A percentile compares a stretch with the other conserved stretches of the same genome.
Evolutionary conservation across 768 basidiomycete species (phyloP).

Genomic region (Mycena metata): DNA sequence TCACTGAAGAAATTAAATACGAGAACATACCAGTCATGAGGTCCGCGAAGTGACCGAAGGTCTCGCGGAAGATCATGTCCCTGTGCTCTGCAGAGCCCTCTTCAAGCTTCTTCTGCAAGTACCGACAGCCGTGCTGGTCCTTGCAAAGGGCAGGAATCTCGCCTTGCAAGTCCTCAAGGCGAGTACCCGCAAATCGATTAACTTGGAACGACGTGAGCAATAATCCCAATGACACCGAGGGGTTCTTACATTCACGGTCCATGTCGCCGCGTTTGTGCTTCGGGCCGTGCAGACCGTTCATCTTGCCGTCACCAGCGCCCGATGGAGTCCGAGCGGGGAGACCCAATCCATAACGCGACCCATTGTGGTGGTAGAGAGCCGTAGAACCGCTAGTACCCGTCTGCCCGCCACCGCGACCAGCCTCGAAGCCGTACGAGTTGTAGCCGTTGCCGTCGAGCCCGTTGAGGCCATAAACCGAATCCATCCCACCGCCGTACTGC

Average conservation of each 20-base stretch:
- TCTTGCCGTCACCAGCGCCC: slow-evolving; percentile 76
- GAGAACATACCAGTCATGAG: slow-evolving; percentile 89
- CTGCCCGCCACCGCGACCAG: slow-evolving; percentile 53
- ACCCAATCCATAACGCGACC: slow-evolving; percentile 81
- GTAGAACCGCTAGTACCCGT: slow-evolving; percentile 72
- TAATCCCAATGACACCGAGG: neutral
- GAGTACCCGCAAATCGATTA: slow-evolving; percentile 96
- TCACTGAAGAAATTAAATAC: neutral
- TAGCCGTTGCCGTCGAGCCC: slow-evolving; percentile 67
- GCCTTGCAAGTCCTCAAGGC: slow-evolving; percentile 94
- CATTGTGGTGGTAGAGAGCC: slow-evolving; percentile 84
- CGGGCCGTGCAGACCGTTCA: slow-evolving; percentile 91
- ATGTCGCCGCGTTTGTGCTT: slow-evolving; percentile 96
- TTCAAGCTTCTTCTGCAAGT: slow-evolving; percentile 98
- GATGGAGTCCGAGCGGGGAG: slow-evolving; percentile 65
- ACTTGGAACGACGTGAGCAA: slow-evolving; percentile 59
- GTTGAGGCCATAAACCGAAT: slow-evolving; percentile 66
- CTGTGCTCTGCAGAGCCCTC: slow-evolving; percentile 96
- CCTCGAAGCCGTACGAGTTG: slow-evolving; percentile 70
- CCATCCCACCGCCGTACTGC: slow-evolving; percentile 66
- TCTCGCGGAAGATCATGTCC: slow-evolving; percentile 99
- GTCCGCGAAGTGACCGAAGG: slow-evolving; percentile 97
- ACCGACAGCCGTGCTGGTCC: slow-evolving; percentile 98
- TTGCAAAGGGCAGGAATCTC: slow-evolving; percentile 96
- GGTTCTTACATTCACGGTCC: slow-evolving; percentile 81